A percentile compares a stretch with the other conserved stretches of the same genome.
Conservation (phyloP, 139 green algal species). For the Raphidocelis subcapitata region DNA sequence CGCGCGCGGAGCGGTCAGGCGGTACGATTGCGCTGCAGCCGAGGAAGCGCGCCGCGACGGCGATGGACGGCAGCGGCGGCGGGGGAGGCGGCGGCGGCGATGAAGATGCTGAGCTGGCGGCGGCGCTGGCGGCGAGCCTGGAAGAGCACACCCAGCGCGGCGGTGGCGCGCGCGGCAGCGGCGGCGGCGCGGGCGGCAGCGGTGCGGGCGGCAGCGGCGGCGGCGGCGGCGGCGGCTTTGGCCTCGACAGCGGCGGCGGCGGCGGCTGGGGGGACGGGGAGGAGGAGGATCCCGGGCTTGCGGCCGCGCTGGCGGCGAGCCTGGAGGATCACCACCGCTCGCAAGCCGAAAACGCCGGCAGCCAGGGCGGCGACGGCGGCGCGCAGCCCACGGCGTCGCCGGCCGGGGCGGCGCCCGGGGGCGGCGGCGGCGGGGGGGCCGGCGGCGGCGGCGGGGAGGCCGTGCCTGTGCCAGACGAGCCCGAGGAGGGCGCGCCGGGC, state of each 20-base stretch:
- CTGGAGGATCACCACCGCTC: neutral
- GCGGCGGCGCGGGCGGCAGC: neutral
- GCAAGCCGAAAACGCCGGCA: neutral
- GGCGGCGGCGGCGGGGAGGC: neutral
- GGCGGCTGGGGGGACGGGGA: neutral
- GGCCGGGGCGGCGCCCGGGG: neutral
- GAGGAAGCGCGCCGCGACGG: neutral
- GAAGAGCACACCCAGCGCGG: conserved; percentile 8
- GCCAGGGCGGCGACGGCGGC: neutral
- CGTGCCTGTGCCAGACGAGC: conserved; percentile 23
- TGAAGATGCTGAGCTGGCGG: conserved; percentile 58
- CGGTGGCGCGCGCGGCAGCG: neutral
- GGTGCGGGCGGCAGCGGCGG: neutral
- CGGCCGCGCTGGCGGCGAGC: neutral
- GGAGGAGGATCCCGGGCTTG: neutral
- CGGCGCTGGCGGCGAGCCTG: conserved; percentile 65
- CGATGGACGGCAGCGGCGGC: neutral
- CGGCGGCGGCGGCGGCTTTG: neutral
- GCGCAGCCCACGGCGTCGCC: too few relatives aligned
- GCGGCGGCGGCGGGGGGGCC: neutral
- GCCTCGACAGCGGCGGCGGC: neutral
- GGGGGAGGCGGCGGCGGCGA: conserved; percentile 9
- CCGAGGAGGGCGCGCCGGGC: conserved; percentile 7
- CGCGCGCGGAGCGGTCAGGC: conserved; percentile 25
- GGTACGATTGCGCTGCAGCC: conserved; percentile 33